Evolutionary conservation across 495 filamentous ascomycete species (phyloP).

Genomic region (Schizothecium vesticola): DNA sequence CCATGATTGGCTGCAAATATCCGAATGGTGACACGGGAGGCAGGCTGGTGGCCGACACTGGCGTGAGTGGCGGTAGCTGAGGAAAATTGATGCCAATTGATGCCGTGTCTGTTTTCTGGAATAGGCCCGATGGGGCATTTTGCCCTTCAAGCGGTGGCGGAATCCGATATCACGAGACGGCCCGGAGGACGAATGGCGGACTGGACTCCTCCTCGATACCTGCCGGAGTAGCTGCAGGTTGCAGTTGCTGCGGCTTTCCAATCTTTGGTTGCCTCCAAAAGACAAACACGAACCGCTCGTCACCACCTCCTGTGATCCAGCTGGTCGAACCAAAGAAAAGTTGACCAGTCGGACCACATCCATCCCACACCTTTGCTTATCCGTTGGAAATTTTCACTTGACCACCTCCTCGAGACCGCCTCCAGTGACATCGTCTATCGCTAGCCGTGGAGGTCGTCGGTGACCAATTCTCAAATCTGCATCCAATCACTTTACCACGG

Average conservation of each 20-base stretch:
- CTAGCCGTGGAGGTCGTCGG: not conserved
- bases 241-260: no score
- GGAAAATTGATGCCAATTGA: not conserved
- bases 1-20: slow-evolving; percentile 3
- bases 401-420: not conserved
- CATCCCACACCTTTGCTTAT: not conserved
- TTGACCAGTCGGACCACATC: not conserved
- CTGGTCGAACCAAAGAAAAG: not conserved
- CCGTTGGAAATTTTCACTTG: not conserved
- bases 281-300: not conserved
- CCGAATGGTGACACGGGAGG: slow-evolving; percentile 6
- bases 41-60: slow-evolving; percentile 2
- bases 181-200: not conserved
- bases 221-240: no score
- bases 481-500: not conserved
- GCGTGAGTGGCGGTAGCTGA: not conserved
- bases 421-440: not conserved
- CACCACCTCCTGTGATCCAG: not conserved
- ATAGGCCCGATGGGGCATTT: slow-evolving; percentile 9
- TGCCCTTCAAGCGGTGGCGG: not conserved
- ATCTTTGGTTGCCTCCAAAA: not conserved
- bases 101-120: not conserved
- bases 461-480: not conserved
- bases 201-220: not conserved
- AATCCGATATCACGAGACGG: not conserved